A percentile compares a stretch with the other conserved stretches of the same genome.
phyloP scores from a whole-genome alignment of 2,329 filamentous ascomycete genomes.

The Penicillium sumatraense region DNA sequence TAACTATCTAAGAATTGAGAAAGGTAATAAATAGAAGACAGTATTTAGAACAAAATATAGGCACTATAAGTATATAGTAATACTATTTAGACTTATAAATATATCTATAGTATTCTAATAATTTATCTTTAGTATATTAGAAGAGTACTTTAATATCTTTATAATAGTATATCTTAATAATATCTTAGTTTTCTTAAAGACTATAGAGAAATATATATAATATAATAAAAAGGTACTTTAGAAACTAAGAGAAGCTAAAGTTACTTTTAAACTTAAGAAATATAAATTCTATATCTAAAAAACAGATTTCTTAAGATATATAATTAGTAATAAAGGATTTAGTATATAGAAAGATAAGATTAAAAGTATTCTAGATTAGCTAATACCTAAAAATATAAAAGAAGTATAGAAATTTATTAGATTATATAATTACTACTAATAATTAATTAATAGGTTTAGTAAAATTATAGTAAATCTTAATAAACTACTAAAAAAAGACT shows the following conservation, averaged over 20 bases:
- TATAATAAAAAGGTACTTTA: not conserved
- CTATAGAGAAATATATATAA: not conserved
- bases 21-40: constrained; percentile 6
- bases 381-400: not conserved
- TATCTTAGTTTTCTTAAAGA: not conserved
- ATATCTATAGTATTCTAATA: not conserved
- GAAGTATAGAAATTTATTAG: not conserved
- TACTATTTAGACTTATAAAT: constrained; percentile 5
- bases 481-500: not conserved
- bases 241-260: not conserved
- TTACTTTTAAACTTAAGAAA: not conserved
- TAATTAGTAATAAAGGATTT: not conserved
- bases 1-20: constrained; percentile 2
- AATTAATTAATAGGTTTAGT: not conserved
- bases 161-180: not conserved
- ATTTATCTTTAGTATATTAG: constrained; percentile 4
- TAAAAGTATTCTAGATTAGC: not conserved
- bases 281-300: not conserved
- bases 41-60: constrained; percentile 1
- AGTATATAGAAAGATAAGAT: not conserved
- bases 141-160: not conserved
- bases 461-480: not conserved
- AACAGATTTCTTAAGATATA: not conserved
- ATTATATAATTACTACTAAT: not conserved
- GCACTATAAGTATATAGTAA: constrained; percentile 6